Evolutionary conservation across 257 asterid species (phyloP), one percentile per base, ranked within the genome.

Genomic region (Verbena officinalis): DNA sequence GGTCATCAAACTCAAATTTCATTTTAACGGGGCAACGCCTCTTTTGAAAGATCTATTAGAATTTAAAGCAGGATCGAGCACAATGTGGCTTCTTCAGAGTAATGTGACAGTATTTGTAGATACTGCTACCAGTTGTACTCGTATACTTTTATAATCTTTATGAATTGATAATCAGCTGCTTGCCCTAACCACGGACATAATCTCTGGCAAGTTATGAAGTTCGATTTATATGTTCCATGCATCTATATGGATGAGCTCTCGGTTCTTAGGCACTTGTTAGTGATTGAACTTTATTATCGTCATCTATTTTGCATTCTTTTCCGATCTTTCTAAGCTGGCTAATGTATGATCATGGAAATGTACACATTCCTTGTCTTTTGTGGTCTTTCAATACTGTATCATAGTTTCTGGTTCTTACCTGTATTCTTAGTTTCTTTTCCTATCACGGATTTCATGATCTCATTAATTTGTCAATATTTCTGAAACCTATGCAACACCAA

Each of bases 401-500:
- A 33, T 23, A 3, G 30, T 48, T 23, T 62, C 22, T 44, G 16
- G 31, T 56, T 64, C 34, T 8, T 45, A 16, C 43, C 31, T 40
- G n/a, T 51, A n/a, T 0, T 30, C 7, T 48, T 36, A 1, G 4
- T 17, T 33, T 27, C 61, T 30, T 61, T 56, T 24, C 46, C 51
- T 38, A 30, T 56, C 14, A 40, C 14, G 40, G 19, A 61, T 59
- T 19, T 72, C 23, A 13, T 16, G 2, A 14, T 67, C 31, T 38
- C 15, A 50, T 58, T 71, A 44, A 9, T 21, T 53, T 52, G 19
- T 56, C 48, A 15, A 48, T 64, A 38, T 75, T 19, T 54, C 11
- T 82, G 78, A 85, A 93, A 96, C 80, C 80, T 93, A 34, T 93
- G 99, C 69, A 87, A 93, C 72, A 84, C 95, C 72, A 86, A 68